Percentiles rank a stretch among this genome's conserved stretches.
phyloP scores from a whole-genome alignment of 2,329 filamentous ascomycete species.

The Rhynchosporium graminicola region DNA sequence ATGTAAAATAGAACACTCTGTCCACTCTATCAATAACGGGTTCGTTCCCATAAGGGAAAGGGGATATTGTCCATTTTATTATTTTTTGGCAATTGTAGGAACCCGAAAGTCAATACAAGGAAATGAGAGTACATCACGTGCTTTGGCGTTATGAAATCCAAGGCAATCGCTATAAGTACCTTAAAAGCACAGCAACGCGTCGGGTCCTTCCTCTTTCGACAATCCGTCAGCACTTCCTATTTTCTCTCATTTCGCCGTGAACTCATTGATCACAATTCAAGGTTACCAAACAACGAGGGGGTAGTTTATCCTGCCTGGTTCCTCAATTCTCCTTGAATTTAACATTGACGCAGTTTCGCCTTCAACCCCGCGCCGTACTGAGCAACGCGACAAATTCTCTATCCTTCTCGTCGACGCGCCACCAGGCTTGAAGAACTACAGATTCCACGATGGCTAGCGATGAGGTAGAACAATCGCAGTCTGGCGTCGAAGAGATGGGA shows the following conservation, averaged over 20 bases:
- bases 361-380: not conserved
- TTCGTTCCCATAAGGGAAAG: too few species aligned
- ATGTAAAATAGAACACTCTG: too few species aligned
- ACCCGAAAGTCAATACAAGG: not conserved
- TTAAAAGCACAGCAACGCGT: constrained; percentile 1
- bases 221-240: not conserved
- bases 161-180: not conserved
- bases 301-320: not conserved
- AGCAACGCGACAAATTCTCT: not conserved
- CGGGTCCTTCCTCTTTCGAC: not conserved
- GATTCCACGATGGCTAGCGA: constrained; percentile 36
- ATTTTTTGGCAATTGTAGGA: too few species aligned
- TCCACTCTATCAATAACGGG: too few species aligned
- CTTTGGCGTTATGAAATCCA: not conserved
- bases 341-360: not conserved
- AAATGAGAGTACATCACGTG: not conserved
- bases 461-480: constrained; percentile 62
- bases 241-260: not conserved
- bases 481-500: constrained; percentile 71
- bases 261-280: too few species aligned
- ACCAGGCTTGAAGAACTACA: constrained; percentile 1
- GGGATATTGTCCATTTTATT: too few species aligned
- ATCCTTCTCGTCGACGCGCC: not conserved
- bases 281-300: too few species aligned
- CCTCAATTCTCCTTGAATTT: not conserved